These are phyloP conservation scores for Ustilago vetiveriae DNA, from an alignment of 1,284 basidiomycete genomes.

Conservation along the genomic window DNA sequence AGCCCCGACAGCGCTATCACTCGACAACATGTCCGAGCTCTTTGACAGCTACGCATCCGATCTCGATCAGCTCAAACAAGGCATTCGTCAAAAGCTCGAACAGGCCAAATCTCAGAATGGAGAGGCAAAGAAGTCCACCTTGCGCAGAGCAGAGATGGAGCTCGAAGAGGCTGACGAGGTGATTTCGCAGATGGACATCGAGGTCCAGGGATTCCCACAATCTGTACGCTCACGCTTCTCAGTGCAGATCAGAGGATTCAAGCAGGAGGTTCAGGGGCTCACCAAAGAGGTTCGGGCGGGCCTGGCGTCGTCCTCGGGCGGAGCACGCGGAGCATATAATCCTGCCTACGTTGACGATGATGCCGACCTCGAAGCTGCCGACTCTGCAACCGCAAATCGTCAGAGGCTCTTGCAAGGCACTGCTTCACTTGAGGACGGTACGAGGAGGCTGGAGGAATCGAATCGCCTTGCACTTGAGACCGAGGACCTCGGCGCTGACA, in stretches of 20 bases:
- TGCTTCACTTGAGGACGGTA: constrained; percentile 68
- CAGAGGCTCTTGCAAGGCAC: constrained; percentile 67
- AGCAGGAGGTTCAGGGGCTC: constrained; percentile 53
- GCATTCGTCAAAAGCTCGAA: constrained; percentile 51
- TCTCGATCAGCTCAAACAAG: constrained; percentile 56
- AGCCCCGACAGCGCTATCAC: too few species aligned
- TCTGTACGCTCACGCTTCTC: constrained; percentile 57
- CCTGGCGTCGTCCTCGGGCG: constrained; percentile 15
- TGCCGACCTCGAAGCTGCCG: constrained; percentile 47
- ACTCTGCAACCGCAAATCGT: constrained; percentile 67
- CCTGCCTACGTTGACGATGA: constrained; percentile 38
- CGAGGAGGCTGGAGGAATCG: constrained; percentile 82
- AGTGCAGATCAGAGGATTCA: constrained; percentile 53
- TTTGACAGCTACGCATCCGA: constrained; percentile 65
- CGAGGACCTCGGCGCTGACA: constrained; percentile 92
- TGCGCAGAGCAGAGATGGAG: constrained; percentile 91
- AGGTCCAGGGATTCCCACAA: constrained; percentile 94
- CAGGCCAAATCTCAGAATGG: constrained; percentile 41
- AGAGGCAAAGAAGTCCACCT: constrained; percentile 82
- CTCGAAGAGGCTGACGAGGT: constrained; percentile 98
- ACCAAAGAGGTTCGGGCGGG: constrained; percentile 41
- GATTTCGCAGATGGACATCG: constrained; percentile 95
- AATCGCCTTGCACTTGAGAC: constrained; percentile 94
- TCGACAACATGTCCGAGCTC: constrained; percentile 65
- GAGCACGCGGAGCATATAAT: constrained; percentile 15